Conservation (phyloP, 768 basidiomycete genomes). For the Antrodiella citrinella region DNA sequence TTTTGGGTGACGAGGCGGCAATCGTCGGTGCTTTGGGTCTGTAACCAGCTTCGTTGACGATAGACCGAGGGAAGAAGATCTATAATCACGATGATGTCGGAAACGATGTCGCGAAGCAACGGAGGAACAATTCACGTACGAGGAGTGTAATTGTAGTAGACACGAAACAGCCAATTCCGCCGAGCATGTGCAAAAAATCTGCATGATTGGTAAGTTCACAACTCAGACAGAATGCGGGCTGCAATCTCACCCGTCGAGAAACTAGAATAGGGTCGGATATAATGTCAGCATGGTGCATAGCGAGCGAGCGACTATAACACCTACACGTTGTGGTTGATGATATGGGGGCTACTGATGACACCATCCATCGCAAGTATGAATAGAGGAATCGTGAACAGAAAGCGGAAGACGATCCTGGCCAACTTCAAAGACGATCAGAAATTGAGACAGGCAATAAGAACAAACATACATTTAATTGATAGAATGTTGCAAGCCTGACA, state of each 20-base stretch:
- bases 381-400: constrained; percentile 64
- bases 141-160: constrained; percentile 77
- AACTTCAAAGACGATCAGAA: constrained; percentile 30
- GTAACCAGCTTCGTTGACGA: constrained; percentile 58
- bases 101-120: not conserved
- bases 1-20: not conserved
- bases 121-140: too few species aligned
- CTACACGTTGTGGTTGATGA: constrained; percentile 48
- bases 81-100: too few species aligned
- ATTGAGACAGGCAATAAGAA: not conserved
- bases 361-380: constrained; percentile 62
- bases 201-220: not conserved
- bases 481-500: constrained; percentile 65
- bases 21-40: constrained; percentile 29
- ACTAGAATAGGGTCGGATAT: constrained; percentile 29
- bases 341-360: constrained; percentile 35
- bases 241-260: constrained; percentile 48
- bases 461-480: constrained; percentile 63
- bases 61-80: constrained; percentile 77
- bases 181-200: constrained; percentile 68
- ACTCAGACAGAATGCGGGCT: not conserved
- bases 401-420: constrained; percentile 67
- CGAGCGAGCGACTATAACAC: constrained; percentile 21
- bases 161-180: constrained; percentile 67
- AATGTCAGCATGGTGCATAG: not conserved